Conservation (phyloP, 1,139 yeast genomes). For the Yamadazyma sp. region DNA sequence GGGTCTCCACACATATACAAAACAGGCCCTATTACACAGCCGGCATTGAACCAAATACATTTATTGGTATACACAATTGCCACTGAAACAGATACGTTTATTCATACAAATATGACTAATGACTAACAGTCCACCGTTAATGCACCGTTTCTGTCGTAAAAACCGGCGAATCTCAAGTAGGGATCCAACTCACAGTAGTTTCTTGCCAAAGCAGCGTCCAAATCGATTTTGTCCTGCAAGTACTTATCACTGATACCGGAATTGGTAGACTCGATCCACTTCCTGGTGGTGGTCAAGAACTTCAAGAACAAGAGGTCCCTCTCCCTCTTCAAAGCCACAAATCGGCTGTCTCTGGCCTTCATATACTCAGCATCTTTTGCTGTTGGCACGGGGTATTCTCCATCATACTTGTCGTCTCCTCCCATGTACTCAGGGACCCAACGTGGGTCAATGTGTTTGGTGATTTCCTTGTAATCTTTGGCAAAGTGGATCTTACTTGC, state of each 20-base stretch:
- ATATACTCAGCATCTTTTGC: slow-evolving; percentile 22
- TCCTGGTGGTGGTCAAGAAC: slow-evolving; percentile 36
- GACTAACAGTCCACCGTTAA: slow-evolving; percentile 6
- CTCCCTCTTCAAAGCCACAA: slow-evolving; percentile 27
- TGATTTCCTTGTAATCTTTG: slow-evolving; percentile 36
- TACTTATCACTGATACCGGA: slow-evolving; percentile 40
- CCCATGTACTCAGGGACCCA: slow-evolving; percentile 43
- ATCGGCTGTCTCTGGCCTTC: slow-evolving; percentile 31
- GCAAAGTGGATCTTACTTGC: slow-evolving; percentile 46
- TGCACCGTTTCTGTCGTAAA: slow-evolving; percentile 39
- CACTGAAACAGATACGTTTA: too few species aligned
- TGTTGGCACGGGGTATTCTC: slow-evolving; percentile 56
- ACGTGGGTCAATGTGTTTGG: slow-evolving; percentile 30
- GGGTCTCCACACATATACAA: too few species aligned
- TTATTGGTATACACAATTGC: too few species aligned
- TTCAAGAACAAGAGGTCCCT: slow-evolving; percentile 32
- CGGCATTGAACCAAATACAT: too few species aligned
- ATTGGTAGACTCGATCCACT: slow-evolving; percentile 45
- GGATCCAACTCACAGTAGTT: slow-evolving; percentile 42
- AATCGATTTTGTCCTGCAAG: slow-evolving; percentile 39
- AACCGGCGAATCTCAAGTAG: slow-evolving; percentile 38
- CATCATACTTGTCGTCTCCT: slow-evolving; percentile 38
- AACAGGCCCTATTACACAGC: too few species aligned
- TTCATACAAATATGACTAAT: not conserved
- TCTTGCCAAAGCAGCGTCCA: slow-evolving; percentile 28